Conservation (phyloP, 345 rosid species). For the Erodium maritimum region DNA sequence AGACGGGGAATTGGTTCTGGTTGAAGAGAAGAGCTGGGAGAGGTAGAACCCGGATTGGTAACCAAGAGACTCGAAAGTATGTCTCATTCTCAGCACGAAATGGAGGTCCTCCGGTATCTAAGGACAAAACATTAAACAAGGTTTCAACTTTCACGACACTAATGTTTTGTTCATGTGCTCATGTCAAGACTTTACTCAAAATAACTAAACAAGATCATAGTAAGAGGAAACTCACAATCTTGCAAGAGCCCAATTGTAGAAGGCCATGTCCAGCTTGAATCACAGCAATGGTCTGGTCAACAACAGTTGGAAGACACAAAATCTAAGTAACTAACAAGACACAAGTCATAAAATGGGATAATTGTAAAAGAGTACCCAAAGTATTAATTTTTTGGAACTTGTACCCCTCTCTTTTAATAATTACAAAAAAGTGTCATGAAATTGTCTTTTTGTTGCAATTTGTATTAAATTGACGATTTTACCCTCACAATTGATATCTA, state of each 20-base stretch:
- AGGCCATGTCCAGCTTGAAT: constrained; percentile 99
- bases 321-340: background rate
- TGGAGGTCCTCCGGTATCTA: constrained; percentile 94
- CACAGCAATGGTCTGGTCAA: constrained; percentile 80
- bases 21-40: constrained; percentile 76
- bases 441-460: too few relatives aligned
- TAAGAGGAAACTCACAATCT: constrained; percentile 51
- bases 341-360: constrained; percentile 2
- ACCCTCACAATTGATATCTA: too few relatives aligned
- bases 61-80: constrained; percentile 81
- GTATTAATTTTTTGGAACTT: too few relatives aligned
- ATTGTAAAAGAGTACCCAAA: too few relatives aligned
- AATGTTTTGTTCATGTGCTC: background rate
- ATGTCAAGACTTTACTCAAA: background rate
- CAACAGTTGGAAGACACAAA: constrained; percentile 4
- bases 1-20: constrained; percentile 39
- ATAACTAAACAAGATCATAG: background rate
- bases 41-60: constrained; percentile 89
- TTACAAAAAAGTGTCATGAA: too few relatives aligned
- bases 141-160: background rate
- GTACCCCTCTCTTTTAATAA: too few relatives aligned
- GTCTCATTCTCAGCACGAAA: constrained; percentile 95
- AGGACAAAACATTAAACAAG: background rate
- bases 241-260: constrained; percentile 90
- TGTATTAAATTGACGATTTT: too few relatives aligned